These are phyloP conservation scores for Sindora glabra DNA, from an alignment of 306 rosid genomes.

Conservation along the genomic window DNA sequence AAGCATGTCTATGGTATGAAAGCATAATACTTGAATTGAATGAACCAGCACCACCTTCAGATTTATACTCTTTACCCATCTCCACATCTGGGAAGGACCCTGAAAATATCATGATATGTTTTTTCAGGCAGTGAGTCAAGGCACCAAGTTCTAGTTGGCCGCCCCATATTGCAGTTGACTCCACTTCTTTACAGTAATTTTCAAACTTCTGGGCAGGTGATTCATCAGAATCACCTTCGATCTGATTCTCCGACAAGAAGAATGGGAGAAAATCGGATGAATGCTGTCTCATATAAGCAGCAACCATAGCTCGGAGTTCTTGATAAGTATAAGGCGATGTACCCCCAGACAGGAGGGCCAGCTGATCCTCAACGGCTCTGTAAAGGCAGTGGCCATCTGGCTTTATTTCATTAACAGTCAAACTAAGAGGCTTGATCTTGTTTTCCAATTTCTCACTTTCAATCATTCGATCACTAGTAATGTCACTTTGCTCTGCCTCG, in stretches of 20 bases:
- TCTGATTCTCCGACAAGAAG: constrained; percentile 32
- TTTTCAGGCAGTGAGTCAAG: constrained; percentile 43
- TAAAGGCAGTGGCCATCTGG: constrained; percentile 67
- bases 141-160: constrained; percentile 67
- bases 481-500: constrained; percentile 44
- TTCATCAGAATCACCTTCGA: constrained; percentile 23
- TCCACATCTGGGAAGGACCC: constrained; percentile 64
- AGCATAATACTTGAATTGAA: constrained; percentile 31
- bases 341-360: constrained; percentile 29
- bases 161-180: constrained; percentile 57
- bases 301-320: constrained; percentile 51
- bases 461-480: constrained; percentile 37
- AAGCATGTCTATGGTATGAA: constrained; percentile 56
- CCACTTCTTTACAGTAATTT: constrained; percentile 47
- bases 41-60: constrained; percentile 9
- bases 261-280: constrained; percentile 38
- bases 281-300: constrained; percentile 49
- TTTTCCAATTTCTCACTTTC: constrained; percentile 40
- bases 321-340: constrained; percentile 33
- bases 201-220: constrained; percentile 34
- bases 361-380: constrained; percentile 54
- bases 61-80: constrained; percentile 58
- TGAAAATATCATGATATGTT: constrained; percentile 42
- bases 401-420: constrained; percentile 41
- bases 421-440: constrained; percentile 46